A percentile compares a stretch with the other conserved stretches of the same genome.
These are phyloP conservation scores for Aureobasidium subglaciale DNA, from an alignment of 2,329 filamentous ascomycete genomes.

Conservation along the genomic window DNA sequence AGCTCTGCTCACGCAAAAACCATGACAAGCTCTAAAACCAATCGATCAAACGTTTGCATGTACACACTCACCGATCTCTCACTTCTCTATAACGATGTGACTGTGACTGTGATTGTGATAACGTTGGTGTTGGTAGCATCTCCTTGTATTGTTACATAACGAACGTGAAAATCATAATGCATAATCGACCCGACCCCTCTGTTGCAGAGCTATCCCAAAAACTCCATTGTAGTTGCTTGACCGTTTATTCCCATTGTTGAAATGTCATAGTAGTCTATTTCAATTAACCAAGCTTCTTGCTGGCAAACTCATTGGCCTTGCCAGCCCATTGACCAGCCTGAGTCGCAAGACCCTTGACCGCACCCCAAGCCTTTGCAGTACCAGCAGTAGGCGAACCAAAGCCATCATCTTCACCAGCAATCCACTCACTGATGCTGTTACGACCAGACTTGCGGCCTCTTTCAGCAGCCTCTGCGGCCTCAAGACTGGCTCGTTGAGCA, in stretches of 20 bases:
- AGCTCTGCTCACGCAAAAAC: background rate
- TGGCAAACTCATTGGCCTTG: slow-evolving; percentile 4
- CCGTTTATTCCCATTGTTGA: no score
- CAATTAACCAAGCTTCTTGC: slow-evolving; percentile 6
- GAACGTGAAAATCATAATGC: slow-evolving; percentile 7
- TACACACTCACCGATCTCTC: no score
- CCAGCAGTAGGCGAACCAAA: slow-evolving; percentile 32
- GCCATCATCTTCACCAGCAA: slow-evolving; percentile 19
- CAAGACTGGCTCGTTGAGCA: slow-evolving; percentile 29
- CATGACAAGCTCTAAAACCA: no score
- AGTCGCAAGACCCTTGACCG: slow-evolving; percentile 37
- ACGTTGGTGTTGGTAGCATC: no score
- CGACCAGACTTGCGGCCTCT: slow-evolving; percentile 6
- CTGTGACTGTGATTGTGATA: no score
- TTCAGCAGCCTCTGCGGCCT: slow-evolving; percentile 21
- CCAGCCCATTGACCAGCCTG: slow-evolving; percentile 24
- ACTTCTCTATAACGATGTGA: no score
- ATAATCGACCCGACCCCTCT: background rate
- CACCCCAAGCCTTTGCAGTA: slow-evolving; percentile 30
- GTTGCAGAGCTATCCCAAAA: no score
- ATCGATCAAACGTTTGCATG: no score
- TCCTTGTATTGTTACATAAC: background rate
- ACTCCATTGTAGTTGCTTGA: no score
- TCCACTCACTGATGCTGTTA: slow-evolving; percentile 18
- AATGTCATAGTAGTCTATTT: no score